A percentile compares a stretch with the other conserved stretches of the same genome.
Evolutionary conservation across 1,284 basidiomycete species (phyloP).

Genomic region (Acaromyces ingoldii): DNA sequence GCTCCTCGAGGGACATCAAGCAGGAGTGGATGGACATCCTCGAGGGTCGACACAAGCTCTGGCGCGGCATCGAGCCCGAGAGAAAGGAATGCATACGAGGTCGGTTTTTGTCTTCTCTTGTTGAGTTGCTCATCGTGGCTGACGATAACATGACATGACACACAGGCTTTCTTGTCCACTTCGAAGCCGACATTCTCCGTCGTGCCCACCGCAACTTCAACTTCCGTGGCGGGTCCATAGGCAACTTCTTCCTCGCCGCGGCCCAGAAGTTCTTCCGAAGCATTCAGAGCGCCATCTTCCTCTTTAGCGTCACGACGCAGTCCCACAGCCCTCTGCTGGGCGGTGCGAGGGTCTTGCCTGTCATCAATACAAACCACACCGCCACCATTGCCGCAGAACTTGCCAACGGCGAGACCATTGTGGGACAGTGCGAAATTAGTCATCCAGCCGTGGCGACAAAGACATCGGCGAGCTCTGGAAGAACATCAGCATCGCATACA

Average conservation of each 20-base stretch:
- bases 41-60: slow-evolving; percentile 76
- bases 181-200: slow-evolving; percentile 77
- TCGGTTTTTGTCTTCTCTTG: slow-evolving; percentile 46
- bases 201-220: slow-evolving; percentile 58
- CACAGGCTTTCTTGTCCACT: slow-evolving; percentile 67
- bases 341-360: slow-evolving; percentile 71
- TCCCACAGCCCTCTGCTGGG: too few relatives aligned
- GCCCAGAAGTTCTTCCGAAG: slow-evolving; percentile 44
- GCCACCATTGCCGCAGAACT: slow-evolving; percentile 95
- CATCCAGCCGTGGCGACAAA: slow-evolving; percentile 61
- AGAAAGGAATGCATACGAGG: slow-evolving; percentile 85
- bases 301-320: slow-evolving; percentile 67
- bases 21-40: slow-evolving; percentile 88
- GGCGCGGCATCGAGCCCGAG: slow-evolving; percentile 84
- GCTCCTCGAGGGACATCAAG: slow-evolving; percentile 69
- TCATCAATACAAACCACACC: slow-evolving; percentile 89
- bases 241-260: slow-evolving; percentile 44
- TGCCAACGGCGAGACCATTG: slow-evolving; percentile 69
- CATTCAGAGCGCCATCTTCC: slow-evolving; percentile 78
- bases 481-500: background rate
- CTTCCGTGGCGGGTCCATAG: slow-evolving; percentile 43
- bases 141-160: background rate
- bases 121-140: background rate
- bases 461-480: background rate
- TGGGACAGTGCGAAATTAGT: slow-evolving; percentile 95